These are phyloP conservation scores for Monosporozyma solicola DNA, from an alignment of 805 yeast species.

Conservation along the genomic window DNA sequence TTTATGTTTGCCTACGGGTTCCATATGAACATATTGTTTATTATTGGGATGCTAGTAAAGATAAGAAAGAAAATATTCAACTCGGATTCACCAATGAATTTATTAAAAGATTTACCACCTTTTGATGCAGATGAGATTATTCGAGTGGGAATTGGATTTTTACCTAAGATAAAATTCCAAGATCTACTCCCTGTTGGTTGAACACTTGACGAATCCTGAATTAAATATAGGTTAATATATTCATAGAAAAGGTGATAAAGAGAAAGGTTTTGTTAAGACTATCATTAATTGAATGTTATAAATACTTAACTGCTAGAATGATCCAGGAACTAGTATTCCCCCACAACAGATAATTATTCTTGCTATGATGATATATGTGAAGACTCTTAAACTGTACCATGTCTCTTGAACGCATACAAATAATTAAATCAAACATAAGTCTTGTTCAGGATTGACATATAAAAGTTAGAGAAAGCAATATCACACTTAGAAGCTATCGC, in stretches of 20 bases:
- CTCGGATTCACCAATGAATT: conserved; percentile 57
- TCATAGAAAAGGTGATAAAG: background rate
- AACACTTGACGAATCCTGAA: conserved; percentile 23
- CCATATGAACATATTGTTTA: conserved; percentile 75
- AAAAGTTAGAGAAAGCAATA: no score
- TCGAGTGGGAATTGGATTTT: conserved; percentile 68
- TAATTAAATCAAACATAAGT: no score
- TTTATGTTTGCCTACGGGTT: conserved; percentile 84
- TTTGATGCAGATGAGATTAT: conserved; percentile 67
- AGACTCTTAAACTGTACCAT: no score
- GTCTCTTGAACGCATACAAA: no score
- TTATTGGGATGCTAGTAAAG: conserved; percentile 67
- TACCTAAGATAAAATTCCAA: conserved; percentile 58
- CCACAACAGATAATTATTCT: background rate
- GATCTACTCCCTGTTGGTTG: conserved; percentile 37
- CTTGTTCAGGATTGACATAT: no score
- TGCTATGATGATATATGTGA: no score
- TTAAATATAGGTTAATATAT: background rate
- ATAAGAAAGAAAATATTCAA: conserved; percentile 55
- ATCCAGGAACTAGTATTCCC: no score
- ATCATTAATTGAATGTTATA: no score
- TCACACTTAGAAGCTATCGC: no score
- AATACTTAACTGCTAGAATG: no score
- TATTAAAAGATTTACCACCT: conserved; percentile 56
- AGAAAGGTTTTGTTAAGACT: no score